Conservation (phyloP, 495 filamentous ascomycete species). For the Annulohypoxylon bovei region DNA sequence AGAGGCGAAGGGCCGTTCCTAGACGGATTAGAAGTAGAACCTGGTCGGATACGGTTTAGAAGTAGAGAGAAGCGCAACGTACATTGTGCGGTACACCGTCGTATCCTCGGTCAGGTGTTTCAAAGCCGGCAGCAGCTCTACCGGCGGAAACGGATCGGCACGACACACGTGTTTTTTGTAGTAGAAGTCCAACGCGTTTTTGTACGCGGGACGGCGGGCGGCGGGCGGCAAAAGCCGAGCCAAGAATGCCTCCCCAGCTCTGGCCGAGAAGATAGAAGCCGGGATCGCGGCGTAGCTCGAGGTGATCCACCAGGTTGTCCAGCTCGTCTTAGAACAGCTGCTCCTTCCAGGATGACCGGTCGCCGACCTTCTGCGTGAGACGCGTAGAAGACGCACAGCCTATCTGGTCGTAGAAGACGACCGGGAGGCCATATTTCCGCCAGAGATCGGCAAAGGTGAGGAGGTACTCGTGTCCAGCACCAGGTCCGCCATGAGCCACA, state of each 20-base stretch:
- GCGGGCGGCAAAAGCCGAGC: conserved; percentile 30
- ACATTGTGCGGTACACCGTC: conserved; percentile 9
- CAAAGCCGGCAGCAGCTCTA: conserved; percentile 44
- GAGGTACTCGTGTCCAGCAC: conserved; percentile 55
- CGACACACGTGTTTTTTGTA: conserved; percentile 54
- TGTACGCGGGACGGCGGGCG: conserved; percentile 57
- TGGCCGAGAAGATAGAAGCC: conserved; percentile 25
- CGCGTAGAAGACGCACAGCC: conserved; percentile 59
- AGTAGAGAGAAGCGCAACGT: neutral
- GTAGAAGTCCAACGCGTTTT: conserved; percentile 51
- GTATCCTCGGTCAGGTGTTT: conserved; percentile 42
- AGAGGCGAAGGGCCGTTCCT: conserved; percentile 58
- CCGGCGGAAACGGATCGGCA: conserved; percentile 48
- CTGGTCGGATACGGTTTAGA: neutral
- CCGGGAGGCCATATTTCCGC: conserved; percentile 43
- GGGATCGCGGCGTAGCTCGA: neutral
- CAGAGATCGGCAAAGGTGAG: conserved; percentile 49
- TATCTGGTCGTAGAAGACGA: conserved; percentile 65
- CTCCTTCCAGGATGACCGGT: conserved; percentile 56
- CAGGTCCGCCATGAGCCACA: conserved; percentile 57
- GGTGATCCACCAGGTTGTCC: conserved; percentile 52
- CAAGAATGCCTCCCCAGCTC: conserved; percentile 30
- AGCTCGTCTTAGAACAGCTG: conserved; percentile 60
- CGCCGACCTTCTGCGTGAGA: conserved; percentile 54
- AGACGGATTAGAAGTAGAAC: conserved; percentile 15